Percentiles rank a stretch among this genome's conserved stretches.
Evolutionary conservation across 2,329 filamentous ascomycete species (phyloP).

Genomic region (Chalaropsis ovoidea): DNA sequence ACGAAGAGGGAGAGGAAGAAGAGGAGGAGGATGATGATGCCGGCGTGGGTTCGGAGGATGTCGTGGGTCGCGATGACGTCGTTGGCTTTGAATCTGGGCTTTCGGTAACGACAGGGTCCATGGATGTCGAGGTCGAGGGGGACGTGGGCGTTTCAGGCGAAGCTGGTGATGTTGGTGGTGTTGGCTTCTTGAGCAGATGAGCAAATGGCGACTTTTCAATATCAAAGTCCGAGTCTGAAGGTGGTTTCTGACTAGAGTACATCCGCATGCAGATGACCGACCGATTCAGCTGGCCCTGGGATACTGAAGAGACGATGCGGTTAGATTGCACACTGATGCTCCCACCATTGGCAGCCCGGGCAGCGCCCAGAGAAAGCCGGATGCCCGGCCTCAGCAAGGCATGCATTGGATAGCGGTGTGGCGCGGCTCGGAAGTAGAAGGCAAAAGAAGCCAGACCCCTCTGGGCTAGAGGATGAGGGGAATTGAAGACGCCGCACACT

Average conservation of each 20-base stretch:
- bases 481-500: background rate
- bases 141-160: conserved; percentile 4
- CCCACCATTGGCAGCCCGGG: conserved; percentile 19
- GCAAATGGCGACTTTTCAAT: conserved; percentile 24
- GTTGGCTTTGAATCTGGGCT: conserved; percentile 24
- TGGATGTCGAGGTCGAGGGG: background rate
- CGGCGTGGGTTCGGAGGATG: conserved; percentile 12
- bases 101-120: conserved; percentile 20
- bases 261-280: conserved; percentile 10
- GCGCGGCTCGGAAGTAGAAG: background rate
- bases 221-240: conserved; percentile 17
- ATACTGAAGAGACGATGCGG: background rate
- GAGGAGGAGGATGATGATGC: background rate
- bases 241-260: conserved; percentile 20
- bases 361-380: conserved; percentile 20
- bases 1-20: conserved; percentile 9
- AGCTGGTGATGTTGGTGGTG: background rate
- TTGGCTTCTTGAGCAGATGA: conserved; percentile 21
- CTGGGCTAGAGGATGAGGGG: background rate
- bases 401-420: conserved; percentile 16
- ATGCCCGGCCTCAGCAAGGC: conserved; percentile 21
- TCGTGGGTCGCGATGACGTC: conserved; percentile 18
- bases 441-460: background rate
- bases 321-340: conserved; percentile 5
- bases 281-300: background rate